These are phyloP conservation scores for Globisporangium ultimum DNA, from an alignment of 352 stramenopile genomes.

Conservation along the genomic window DNA sequence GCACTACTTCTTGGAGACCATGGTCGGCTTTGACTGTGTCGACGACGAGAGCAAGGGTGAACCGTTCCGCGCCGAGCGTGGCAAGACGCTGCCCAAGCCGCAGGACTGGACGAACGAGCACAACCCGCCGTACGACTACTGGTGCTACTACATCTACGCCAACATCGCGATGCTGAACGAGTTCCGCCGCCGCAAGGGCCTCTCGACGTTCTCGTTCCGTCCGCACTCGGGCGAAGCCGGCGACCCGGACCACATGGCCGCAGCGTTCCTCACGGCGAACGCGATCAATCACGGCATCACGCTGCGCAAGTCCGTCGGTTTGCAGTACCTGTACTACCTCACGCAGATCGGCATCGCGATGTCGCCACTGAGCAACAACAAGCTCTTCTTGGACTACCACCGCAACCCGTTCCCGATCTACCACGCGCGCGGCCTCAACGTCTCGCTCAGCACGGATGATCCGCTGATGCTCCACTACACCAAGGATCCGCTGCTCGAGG, in stretches of 20 bases:
- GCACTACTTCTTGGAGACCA: constrained; percentile 91
- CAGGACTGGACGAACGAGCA: constrained; percentile 87
- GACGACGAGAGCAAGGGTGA: constrained; percentile 98
- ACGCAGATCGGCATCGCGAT: constrained; percentile 95
- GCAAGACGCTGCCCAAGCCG: constrained; percentile 71
- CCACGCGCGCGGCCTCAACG: constrained; percentile 96
- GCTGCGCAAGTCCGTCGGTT: constrained; percentile 92
- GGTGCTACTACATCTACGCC: constrained; percentile 97
- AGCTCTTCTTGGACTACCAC: constrained; percentile 94
- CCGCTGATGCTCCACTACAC: constrained; percentile 98
- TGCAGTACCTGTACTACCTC: constrained; percentile 99
- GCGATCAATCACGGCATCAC: constrained; percentile 99
- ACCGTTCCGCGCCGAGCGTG: constrained; percentile 70
- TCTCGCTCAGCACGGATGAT: constrained; percentile 98
- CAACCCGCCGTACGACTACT: constrained; percentile 94
- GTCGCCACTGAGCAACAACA: constrained; percentile 94
- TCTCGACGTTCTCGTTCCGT: constrained; percentile 96
- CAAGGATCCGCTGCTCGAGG: constrained; percentile 97
- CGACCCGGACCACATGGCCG: constrained; percentile 95
- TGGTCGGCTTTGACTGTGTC: constrained; percentile 98
- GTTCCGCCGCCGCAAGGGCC: constrained; percentile 85
- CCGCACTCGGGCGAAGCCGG: constrained; percentile 98
- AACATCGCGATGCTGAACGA: constrained; percentile 97
- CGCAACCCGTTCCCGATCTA: constrained; percentile 95
- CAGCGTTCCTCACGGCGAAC: constrained; percentile 87